Conservation (phyloP, 1,284 basidiomycete genomes). For the Cryptococcus sp. region DNA sequence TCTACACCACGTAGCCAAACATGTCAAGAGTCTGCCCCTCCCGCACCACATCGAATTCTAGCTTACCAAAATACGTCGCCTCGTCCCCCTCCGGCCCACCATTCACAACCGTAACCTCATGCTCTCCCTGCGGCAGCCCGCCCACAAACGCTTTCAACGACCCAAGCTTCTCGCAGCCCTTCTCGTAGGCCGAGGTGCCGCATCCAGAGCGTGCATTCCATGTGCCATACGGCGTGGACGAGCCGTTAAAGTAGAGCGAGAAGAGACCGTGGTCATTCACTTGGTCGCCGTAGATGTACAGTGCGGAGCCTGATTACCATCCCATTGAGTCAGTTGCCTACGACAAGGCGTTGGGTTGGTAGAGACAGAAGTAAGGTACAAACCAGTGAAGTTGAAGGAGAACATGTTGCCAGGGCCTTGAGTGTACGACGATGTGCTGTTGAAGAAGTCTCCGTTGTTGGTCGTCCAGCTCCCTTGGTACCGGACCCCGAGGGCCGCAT, state of each 20-base stretch:
- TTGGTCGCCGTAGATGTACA: slow-evolving; percentile 51
- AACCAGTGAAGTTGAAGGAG: slow-evolving; percentile 39
- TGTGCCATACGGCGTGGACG: slow-evolving; percentile 22
- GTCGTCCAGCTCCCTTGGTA: slow-evolving; percentile 47
- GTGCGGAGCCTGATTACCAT: slow-evolving; percentile 35
- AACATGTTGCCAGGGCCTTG: slow-evolving; percentile 33
- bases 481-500: slow-evolving; percentile 28
- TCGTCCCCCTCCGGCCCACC: slow-evolving; percentile 27
- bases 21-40: background rate
- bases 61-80: slow-evolving; percentile 48
- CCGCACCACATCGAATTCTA: background rate
- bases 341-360: background rate
- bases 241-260: slow-evolving; percentile 43
- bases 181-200: slow-evolving; percentile 28
- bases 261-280: slow-evolving; percentile 51
- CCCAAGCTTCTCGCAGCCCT: slow-evolving; percentile 50
- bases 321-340: background rate
- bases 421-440: slow-evolving; percentile 42
- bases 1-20: slow-evolving; percentile 29
- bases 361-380: background rate
- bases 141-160: slow-evolving; percentile 41
- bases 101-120: slow-evolving; percentile 42
- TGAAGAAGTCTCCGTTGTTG: slow-evolving; percentile 41
- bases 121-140: slow-evolving; percentile 33
- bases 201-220: slow-evolving; percentile 46